Evolutionary conservation across 192 early-diverging fungal species (phyloP).

Genomic region (Rhizoclosmatium globosum): DNA sequence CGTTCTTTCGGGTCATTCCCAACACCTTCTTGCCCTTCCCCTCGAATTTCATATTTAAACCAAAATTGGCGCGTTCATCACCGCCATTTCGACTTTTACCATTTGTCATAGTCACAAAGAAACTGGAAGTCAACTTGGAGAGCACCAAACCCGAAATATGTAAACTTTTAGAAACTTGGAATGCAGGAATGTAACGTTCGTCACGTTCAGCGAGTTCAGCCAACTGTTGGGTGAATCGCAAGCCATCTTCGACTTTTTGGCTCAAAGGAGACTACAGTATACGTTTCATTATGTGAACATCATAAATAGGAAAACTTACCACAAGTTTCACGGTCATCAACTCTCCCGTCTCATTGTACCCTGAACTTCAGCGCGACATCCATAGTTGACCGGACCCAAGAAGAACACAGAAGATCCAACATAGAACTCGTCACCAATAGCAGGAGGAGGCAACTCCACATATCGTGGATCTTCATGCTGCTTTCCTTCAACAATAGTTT

Average conservation of each 20-base stretch:
- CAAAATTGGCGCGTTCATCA: conserved; percentile 73
- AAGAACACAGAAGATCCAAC: conserved; percentile 79
- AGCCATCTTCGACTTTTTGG: conserved; percentile 33
- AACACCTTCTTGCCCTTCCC: conserved; percentile 83
- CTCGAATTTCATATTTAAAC: conserved; percentile 93
- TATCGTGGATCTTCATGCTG: conserved; percentile 74
- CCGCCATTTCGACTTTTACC: conserved; percentile 41
- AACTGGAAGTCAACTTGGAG: conserved; percentile 85
- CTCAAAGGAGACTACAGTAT: conserved; percentile 14
- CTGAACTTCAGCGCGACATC: conserved; percentile 72
- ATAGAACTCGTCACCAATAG: conserved; percentile 78
- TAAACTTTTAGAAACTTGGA: conserved; percentile 71
- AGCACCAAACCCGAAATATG: conserved; percentile 72
- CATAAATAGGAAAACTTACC: conserved; percentile 4
- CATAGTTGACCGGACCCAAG: conserved; percentile 78
- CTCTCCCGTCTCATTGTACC: conserved; percentile 43
- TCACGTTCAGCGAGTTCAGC: conserved; percentile 37
- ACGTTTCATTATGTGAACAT: neutral
- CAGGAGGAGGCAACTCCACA: conserved; percentile 74
- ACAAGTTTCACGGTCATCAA: conserved; percentile 30
- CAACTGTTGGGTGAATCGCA: conserved; percentile 46
- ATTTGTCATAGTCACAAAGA: conserved; percentile 65
- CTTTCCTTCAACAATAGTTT: conserved; percentile 63
- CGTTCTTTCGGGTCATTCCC: conserved; percentile 84
- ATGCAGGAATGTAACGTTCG: conserved; percentile 70